Base-by-base conservation (phyloP, 345 rosid species). In the Excoecaria agallocha region DNA sequence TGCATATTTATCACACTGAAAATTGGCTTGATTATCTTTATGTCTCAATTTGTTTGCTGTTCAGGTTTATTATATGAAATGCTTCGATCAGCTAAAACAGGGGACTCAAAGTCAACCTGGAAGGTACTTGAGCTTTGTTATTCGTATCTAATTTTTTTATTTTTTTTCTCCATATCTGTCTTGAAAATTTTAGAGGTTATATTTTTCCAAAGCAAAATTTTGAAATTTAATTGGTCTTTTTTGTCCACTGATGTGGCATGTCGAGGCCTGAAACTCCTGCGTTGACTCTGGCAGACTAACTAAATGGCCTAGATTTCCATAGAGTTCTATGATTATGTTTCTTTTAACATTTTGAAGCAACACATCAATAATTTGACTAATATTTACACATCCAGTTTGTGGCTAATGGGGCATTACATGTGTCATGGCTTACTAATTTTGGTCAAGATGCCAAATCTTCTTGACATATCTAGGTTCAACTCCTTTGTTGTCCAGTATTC, bases 1-100 rank as follows among this genome's bases (percentile, higher is more conserved):
- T 8, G 37, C 20, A 25, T 70, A 70, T 2, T 37, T 69, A 46
- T 77, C 45, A 65, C 10, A 17, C 55, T 56, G 46, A 16, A 16
- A 1, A 49, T 71, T 79, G 61, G 50, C n/a, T 43, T 75, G 57
- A 59, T 35, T 10, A 51, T 25, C 60, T 74, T 68, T 48, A 54
- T 41, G 30, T 63, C 56, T 51, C 1, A 45, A 71, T 48, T 38
- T 45, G n/a, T n/a, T n/a, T n/a, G n/a, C 45, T 73, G 56, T 80
- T 60, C 88, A 96, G 99, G 99, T 70, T 86, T 96, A 70, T 86
- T 96, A 80, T 78, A 84, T 72, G 99, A 96, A 87, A 96, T 96
- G 99, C 97, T 96, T 80, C 84, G 97, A 68, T 90, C 97, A 55
- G 91, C 94, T 0, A 96, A 90, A 88, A 80, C 88, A 30, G 93